Base-by-base conservation (phyloP, 805 yeast genomes). In the Komagataella mondaviorum region DNA sequence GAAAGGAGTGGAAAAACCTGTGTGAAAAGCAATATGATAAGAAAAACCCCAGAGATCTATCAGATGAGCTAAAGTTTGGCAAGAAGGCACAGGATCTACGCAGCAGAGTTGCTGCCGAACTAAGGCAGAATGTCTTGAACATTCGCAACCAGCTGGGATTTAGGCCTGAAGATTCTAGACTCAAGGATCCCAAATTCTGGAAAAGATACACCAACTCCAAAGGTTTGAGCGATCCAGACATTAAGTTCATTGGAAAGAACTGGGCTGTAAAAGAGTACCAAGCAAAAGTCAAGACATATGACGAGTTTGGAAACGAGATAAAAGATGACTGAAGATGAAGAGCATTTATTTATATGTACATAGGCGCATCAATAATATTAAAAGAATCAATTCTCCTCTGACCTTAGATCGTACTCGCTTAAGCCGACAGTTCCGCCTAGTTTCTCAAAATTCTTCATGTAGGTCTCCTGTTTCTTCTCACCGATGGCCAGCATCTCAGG, bases 231-330 rank as follows among this genome's bases (percentile, higher is more conserved):
- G 88, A 80, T 54, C 84, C 84, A 0, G 85, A 80, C 51, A 76
- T 87, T 20, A 67, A 79, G 57, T 85, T 87, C 57, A 74, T 85
- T 23, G 96, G 96, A 2, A 69, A 80, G 60, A 87, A 87, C 61
- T 86, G 95, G 93, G 95, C 95, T 1, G 76, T 85, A 44, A 78
- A 77, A 61, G 72, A 88, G 57, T 73, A 81, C 48, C 95, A 86
- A 62, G 71, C 71, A 48, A 54, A 60, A 44, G 63, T 65, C 45
- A 60, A 57, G 52, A 51, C 51, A 6, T 67, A 58, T 47, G 71
- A 67, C 48, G 60, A 61, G 23, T 58, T 52, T 23, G 71, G 71
- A 18, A 60, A 64, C 51, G 63, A 57, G n/a, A 50, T 64, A 30
- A 30, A 30, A 30, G 39, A 30, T 30, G 39, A 30, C 14, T 10